A percentile compares a stretch with the other conserved stretches of the same genome.
phyloP scores from a whole-genome alignment of 1,284 basidiomycete genomes.

The Megacollybia platyphylla region DNA sequence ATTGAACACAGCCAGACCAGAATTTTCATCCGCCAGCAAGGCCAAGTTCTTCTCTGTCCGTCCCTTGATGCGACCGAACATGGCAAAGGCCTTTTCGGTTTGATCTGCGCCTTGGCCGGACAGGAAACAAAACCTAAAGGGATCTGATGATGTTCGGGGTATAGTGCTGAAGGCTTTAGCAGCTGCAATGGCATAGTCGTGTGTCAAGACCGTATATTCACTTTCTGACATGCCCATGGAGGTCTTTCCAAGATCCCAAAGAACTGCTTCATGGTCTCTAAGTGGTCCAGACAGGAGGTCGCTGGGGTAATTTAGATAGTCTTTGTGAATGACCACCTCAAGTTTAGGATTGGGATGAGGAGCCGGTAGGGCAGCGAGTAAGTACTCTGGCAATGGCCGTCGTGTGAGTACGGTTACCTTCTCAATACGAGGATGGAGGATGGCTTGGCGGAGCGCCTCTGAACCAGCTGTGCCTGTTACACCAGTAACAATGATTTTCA shows the following conservation, averaged over 20 bases:
- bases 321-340: slow-evolving; percentile 16
- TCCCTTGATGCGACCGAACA: slow-evolving; percentile 3
- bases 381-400: slow-evolving; percentile 19
- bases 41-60: not conserved
- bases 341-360: slow-evolving; percentile 13
- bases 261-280: slow-evolving; percentile 20
- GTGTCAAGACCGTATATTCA: slow-evolving; percentile 23
- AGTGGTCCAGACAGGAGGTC: slow-evolving; percentile 17
- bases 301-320: slow-evolving; percentile 21
- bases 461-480: slow-evolving; percentile 19
- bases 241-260: slow-evolving; percentile 25
- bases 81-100: not conserved
- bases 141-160: not conserved
- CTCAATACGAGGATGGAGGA: slow-evolving; percentile 18
- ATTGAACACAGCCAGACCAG: too few species aligned
- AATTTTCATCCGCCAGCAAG: not conserved
- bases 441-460: slow-evolving; percentile 21
- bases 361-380: slow-evolving; percentile 13
- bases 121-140: slow-evolving; percentile 2
- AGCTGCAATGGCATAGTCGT: slow-evolving; percentile 19
- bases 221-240: slow-evolving; percentile 19
- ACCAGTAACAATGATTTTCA: too few species aligned
- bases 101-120: slow-evolving; percentile 1
- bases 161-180: slow-evolving; percentile 16
- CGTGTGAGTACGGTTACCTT: slow-evolving; percentile 21